Conservation (phyloP, 306 rosid genomes). For the Acacia acuminata region DNA sequence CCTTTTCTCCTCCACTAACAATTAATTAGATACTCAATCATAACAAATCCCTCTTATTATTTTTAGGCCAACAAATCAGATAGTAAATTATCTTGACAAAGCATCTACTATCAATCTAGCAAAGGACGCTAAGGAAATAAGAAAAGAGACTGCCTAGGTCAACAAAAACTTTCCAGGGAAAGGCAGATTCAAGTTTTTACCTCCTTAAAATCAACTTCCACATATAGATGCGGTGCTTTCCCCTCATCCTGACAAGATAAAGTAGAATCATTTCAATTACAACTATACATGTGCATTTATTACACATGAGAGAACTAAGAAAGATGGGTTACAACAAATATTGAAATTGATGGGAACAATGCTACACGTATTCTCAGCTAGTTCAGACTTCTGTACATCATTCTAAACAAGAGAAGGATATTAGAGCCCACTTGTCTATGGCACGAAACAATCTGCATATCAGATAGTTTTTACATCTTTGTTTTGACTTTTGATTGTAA, state of each 20-base stretch:
- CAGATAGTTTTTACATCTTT: constrained; percentile 13
- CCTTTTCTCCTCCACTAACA: constrained; percentile 5
- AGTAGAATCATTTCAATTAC: constrained; percentile 20
- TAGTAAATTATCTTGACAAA: constrained; percentile 27
- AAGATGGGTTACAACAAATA: constrained; percentile 12
- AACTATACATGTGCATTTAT: constrained; percentile 17
- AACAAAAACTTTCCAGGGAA: constrained; percentile 25
- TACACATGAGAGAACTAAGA: constrained; percentile 14
- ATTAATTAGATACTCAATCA: constrained; percentile 10
- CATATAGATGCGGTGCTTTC: constrained; percentile 76
- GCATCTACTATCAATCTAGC: constrained; percentile 8
- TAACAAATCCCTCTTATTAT: neutral
- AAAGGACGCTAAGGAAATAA: constrained; percentile 11
- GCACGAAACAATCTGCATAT: constrained; percentile 13
- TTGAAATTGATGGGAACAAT: constrained; percentile 8
- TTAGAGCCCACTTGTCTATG: neutral
- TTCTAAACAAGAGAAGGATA: neutral
- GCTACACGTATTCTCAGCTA: neutral
- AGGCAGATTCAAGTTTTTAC: constrained; percentile 41
- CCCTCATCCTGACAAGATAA: constrained; percentile 76
- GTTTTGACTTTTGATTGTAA: neutral
- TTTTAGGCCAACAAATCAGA: neutral
- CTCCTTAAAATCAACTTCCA: constrained; percentile 96
- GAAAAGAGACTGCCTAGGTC: constrained; percentile 18
- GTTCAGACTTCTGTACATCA: neutral